These are phyloP conservation scores for Geranium incanum DNA, from an alignment of 441 rosid species.

Conservation along the genomic window DNA sequence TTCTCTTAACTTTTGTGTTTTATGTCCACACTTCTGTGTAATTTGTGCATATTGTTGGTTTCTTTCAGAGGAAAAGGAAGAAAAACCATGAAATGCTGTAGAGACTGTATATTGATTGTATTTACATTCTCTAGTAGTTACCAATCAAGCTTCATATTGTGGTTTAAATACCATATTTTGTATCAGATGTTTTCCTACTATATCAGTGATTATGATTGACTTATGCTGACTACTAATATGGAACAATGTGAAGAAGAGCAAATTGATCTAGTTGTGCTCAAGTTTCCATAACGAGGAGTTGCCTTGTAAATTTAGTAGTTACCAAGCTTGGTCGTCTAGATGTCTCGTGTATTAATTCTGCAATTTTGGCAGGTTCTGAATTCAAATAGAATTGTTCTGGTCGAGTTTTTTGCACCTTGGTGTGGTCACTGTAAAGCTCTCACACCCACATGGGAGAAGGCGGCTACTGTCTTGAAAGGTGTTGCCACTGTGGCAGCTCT, in stretches of 20 bases:
- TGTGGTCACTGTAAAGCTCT: conserved; percentile 94
- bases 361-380: conserved; percentile 54
- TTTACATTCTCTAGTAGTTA: background rate
- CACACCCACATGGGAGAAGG: conserved; percentile 93
- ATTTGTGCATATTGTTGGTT: too few species aligned
- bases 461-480: conserved; percentile 72
- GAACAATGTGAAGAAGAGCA: background rate
- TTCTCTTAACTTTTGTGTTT: too few species aligned
- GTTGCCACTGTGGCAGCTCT: conserved; percentile 94
- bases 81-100: background rate
- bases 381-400: conserved; percentile 76
- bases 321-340: background rate
- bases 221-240: background rate
- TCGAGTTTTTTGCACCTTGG: conserved; percentile 98
- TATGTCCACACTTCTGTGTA: too few species aligned
- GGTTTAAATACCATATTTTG: background rate
- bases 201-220: background rate
- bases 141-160: background rate
- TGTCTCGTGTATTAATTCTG: background rate
- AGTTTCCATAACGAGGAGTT: background rate
- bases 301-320: background rate
- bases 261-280: background rate
- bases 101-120: background rate
- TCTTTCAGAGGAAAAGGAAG: too few species aligned
- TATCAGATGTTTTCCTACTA: background rate